Base-by-base conservation (phyloP, 495 filamentous ascomycete species). In the Jackrogersella minutella region DNA sequence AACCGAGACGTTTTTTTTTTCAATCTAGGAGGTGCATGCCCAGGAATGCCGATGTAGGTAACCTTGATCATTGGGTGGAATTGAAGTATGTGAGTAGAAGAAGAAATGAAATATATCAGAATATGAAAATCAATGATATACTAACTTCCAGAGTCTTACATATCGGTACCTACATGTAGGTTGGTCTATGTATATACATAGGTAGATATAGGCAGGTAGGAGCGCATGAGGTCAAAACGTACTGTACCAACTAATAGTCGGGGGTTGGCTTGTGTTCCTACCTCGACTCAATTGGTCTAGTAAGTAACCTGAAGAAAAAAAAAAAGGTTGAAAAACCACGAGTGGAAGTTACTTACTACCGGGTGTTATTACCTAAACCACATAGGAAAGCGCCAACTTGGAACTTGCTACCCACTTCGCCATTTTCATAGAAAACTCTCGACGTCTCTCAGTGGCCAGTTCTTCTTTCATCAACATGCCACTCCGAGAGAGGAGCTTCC, bases 331-430 rank as follows among this genome's bases (percentile, higher is more conserved):
- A 16, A 39, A 50, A 59, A n/a, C 5, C 44, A 49, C 21, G 26
- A 44, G 16, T 17, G 14, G 22, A 60, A 52, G 46, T 31, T 17
- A 30, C 34, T 40, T 41, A 22, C 11, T 54, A 46, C 50, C 60
- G 51, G 52, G 41, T 50, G 56, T 56, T 56, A 63, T 63, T 55
- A 63, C 60, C 51, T 55, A 63, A 39, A 58, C 44, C 31, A 40
- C 44, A 50, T 59, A 59, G 31, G 40, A 34, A 59, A 47, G 56
- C 41, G 41, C 43, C 43, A 41, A 37, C 55, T n/a, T n/a, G n/a
- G n/a, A n/a, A n/a, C n/a, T n/a, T n/a, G n/a, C 46, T 7, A 46
- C 31, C 33, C 44, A 40, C 44, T 59, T 59, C 24, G 21, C 17
- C 30, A 52, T 21, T 36, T 36, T 17, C 30, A 34, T 51, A 51